Conservation (phyloP, 2,329 filamentous ascomycete species). For the Calonectria pauciramosa region DNA sequence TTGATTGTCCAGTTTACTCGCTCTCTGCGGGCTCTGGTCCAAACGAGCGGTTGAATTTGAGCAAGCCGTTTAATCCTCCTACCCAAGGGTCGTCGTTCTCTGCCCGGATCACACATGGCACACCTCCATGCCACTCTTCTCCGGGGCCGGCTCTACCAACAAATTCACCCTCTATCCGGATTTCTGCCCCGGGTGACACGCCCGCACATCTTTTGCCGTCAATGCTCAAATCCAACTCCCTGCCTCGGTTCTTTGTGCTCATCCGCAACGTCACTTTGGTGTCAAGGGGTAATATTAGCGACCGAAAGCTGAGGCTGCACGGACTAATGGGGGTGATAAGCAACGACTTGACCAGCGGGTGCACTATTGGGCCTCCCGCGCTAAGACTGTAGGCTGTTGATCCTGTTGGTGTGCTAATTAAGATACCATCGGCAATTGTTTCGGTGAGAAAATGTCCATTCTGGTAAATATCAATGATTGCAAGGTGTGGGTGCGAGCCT, state of each 20-base stretch:
- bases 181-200: slow-evolving; percentile 83
- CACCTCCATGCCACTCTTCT: slow-evolving; percentile 78
- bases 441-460: slow-evolving; percentile 92
- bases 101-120: slow-evolving; percentile 88
- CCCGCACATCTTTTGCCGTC: slow-evolving; percentile 79
- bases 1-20: slow-evolving; percentile 35
- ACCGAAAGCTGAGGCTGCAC: slow-evolving; percentile 90
- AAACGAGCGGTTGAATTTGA: slow-evolving; percentile 99
- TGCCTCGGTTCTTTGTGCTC: slow-evolving; percentile 82
- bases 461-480: slow-evolving; percentile 91
- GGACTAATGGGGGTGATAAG: slow-evolving; percentile 96
- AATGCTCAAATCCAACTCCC: slow-evolving; percentile 84
- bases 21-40: slow-evolving; percentile 63
- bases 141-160: slow-evolving; percentile 64
- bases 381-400: slow-evolving; percentile 97
- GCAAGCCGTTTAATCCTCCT: slow-evolving; percentile 88
- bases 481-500: slow-evolving; percentile 89
- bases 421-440: slow-evolving; percentile 94
- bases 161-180: slow-evolving; percentile 88
- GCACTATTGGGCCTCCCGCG: slow-evolving; percentile 92
- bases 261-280: slow-evolving; percentile 86
- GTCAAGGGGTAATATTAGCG: slow-evolving; percentile 88
- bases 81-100: slow-evolving; percentile 95
- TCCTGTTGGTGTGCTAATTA: slow-evolving; percentile 93
- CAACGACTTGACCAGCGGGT: slow-evolving; percentile 89